Base-by-base conservation (phyloP, 306 rosid species). In the Astragalus membranaceus region DNA sequence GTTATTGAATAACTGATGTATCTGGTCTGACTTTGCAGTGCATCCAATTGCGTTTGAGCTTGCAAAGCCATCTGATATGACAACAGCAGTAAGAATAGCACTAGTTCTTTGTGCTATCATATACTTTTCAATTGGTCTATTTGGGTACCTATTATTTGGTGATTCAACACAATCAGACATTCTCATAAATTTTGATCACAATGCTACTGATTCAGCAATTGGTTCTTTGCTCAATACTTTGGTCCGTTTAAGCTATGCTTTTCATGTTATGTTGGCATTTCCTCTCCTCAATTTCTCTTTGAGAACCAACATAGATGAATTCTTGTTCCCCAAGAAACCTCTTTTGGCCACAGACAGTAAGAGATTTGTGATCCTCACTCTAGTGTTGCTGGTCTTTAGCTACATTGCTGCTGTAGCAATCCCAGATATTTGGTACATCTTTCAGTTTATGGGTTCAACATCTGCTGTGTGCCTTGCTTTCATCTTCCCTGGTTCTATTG, bases 21-120 rank as follows among this genome's bases (percentile, higher is more conserved):
- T 26, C 52, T 66, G 69, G 6, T 69, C 59, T 13, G 8, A 46
- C 10, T 59, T 59, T 71, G 73, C 97, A 94, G 99, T 94, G 8
- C 99, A 94, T 77, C 96, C 99, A 54, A 91, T 94, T 77, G 97
- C 91, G 29, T 85, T 85, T 66, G 99, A 91, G 83, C 88, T 94
- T 4, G 80, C 73, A 2, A 87, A 84, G 73, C 87, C 95, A 55
- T 83, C 97, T 0, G 88, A 91, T 10, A 91, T 94, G 99, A 49
- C 72, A 32, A 61, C 3, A 29, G 97, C 97, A 0, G 96, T 89
- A 12, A 57, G 92, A 73, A 85, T 87, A 33, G 86, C 99, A 12
- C 53, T 94, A 1, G 41, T 82, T 8, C 84, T 94, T 6, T 87
- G 97, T 64, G 96, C 86, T 4, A 57, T 72, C 6, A 79, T 94